These are phyloP conservation scores for Akebia trifoliata DNA, from an alignment of 164 flowering plant species.

Conservation along the genomic window DNA sequence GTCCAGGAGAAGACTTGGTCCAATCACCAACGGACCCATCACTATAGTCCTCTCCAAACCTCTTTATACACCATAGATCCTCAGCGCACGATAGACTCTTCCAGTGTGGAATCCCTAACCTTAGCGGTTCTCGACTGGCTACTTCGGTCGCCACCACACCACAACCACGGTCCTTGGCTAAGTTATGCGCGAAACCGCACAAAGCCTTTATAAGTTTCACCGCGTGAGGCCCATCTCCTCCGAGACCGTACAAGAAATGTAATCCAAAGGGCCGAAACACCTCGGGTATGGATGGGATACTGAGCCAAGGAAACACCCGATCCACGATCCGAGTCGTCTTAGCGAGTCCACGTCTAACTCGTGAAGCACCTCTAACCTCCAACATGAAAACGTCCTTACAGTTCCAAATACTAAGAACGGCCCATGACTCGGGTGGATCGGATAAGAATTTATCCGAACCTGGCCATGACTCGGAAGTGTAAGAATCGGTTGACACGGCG, in stretches of 20 bases:
- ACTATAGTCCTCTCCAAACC: constrained; percentile 73
- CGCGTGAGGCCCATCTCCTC: constrained; percentile 69
- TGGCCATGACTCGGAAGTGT: constrained; percentile 27
- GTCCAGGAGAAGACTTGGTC: constrained; percentile 78
- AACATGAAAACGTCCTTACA: constrained; percentile 58
- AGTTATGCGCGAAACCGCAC: constrained; percentile 75
- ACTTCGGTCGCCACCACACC: constrained; percentile 88
- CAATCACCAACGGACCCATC: constrained; percentile 92
- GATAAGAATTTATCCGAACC: constrained; percentile 45
- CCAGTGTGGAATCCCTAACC: constrained; percentile 82
- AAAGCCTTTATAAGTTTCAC: constrained; percentile 39
- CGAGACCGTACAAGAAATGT: constrained; percentile 84
- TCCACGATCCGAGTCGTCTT: constrained; percentile 67
- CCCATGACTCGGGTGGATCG: constrained; percentile 84
- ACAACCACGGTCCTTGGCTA: constrained; percentile 64
- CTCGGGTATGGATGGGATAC: constrained; percentile 78
- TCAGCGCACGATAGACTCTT: constrained; percentile 69
- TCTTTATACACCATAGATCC: constrained; percentile 92
- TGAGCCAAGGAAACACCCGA: constrained; percentile 61
- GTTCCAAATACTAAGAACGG: constrained; percentile 83
- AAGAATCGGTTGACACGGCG: constrained; percentile 44
- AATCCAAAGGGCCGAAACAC: constrained; percentile 80
- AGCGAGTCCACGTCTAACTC: constrained; percentile 33
- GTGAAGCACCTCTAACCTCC: constrained; percentile 75
- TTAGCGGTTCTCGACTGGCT: constrained; percentile 60